Conservation (phyloP, 805 yeast species). For the Wickerhamiella allomyrinae region DNA sequence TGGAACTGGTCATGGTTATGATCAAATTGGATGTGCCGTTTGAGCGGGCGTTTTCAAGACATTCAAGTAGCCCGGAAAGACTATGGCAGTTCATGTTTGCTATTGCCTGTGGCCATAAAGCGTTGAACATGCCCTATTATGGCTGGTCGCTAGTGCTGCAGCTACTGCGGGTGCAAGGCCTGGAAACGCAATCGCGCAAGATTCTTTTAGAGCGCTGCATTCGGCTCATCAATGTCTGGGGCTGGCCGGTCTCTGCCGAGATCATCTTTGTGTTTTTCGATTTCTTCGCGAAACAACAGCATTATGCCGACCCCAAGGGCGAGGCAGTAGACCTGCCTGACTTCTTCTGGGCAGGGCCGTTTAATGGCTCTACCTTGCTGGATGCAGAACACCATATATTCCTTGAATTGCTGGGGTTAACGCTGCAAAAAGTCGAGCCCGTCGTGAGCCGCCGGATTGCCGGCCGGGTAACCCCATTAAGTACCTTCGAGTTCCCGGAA, state of each 20-base stretch:
- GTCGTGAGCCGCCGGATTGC: conserved; percentile 7
- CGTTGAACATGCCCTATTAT: neutral
- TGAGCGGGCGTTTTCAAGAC: neutral
- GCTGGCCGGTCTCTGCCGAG: conserved; percentile 14
- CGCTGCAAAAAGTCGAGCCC: conserved; percentile 4
- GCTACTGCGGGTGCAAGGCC: neutral
- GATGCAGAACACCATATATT: conserved; percentile 11
- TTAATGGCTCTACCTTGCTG: conserved; percentile 11
- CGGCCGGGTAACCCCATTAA: conserved; percentile 16
- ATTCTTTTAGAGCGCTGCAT: conserved; percentile 4
- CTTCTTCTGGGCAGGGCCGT: conserved; percentile 8
- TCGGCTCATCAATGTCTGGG: conserved; percentile 10
- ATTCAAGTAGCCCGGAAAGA: neutral
- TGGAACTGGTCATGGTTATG: neutral
- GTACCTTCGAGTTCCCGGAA: conserved; percentile 12
- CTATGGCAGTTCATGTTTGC: conserved; percentile 6
- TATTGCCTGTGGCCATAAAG: neutral
- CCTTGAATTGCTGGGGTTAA: conserved; percentile 16
- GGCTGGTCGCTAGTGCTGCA: conserved; percentile 2
- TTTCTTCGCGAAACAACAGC: conserved; percentile 11
- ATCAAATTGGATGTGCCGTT: neutral
- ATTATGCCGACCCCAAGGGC: conserved; percentile 15
- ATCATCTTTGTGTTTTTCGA: conserved; percentile 10
- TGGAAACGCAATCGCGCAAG: neutral
- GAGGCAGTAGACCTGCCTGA: conserved; percentile 14